phyloP scores from a whole-genome alignment of 116 monocot genomes.

The Cymodocea nodosa region DNA sequence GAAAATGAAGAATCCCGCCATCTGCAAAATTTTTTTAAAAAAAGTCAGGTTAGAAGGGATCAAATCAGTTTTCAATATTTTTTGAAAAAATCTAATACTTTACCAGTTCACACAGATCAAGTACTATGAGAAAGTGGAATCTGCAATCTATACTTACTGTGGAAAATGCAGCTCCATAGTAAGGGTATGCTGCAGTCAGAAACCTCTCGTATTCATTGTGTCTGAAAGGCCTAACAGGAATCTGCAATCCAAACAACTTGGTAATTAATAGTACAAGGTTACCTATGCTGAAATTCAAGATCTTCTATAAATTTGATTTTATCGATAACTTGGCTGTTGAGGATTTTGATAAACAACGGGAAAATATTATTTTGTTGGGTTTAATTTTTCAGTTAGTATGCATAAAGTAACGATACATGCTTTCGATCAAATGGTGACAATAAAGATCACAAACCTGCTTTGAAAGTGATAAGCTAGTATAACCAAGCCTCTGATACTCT shows the following conservation, averaged over 20 bases:
- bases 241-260: slow-evolving; percentile 31
- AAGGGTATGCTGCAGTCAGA: slow-evolving; percentile 85
- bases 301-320: neutral
- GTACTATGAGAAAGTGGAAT: neutral
- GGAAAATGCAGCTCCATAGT: slow-evolving; percentile 91
- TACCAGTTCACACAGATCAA: neutral
- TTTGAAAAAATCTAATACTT: neutral
- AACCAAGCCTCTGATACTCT: slow-evolving; percentile 88
- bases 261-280: too few relatives aligned
- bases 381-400: neutral
- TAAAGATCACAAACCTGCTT: slow-evolving; percentile 52
- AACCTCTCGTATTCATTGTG: slow-evolving; percentile 98
- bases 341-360: neutral
- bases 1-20: slow-evolving; percentile 92
- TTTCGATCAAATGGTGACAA: too few relatives aligned
- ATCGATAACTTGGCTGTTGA: neutral
- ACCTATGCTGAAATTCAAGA: neutral
- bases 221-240: slow-evolving; percentile 75
- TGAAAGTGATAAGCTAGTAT: slow-evolving; percentile 73
- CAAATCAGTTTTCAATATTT: neutral
- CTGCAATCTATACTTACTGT: slow-evolving; percentile 41
- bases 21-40: slow-evolving; percentile 48
- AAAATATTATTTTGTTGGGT: neutral
- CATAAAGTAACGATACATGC: neutral
- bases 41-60: neutral